These are phyloP conservation scores for Botrytis byssoidea DNA, from an alignment of 2,329 filamentous ascomycete species.

Conservation along the genomic window DNA sequence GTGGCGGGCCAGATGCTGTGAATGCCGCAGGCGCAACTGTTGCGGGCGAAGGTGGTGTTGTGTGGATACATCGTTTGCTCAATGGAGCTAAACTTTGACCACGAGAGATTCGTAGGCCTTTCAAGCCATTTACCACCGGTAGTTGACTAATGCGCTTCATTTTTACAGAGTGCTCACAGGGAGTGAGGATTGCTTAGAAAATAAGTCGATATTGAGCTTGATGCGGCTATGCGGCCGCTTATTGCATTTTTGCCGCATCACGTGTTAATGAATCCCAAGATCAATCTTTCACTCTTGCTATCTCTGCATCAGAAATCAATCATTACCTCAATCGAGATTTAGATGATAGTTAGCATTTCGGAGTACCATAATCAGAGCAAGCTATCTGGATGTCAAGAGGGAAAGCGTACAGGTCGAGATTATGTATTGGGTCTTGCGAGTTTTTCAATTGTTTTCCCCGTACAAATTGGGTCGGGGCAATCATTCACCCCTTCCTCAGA, in stretches of 20 bases:
- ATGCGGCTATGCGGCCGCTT: conserved; percentile 8
- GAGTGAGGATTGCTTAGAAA: neutral
- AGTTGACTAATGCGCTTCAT: conserved; percentile 38
- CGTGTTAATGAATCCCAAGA: neutral
- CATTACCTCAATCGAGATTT: neutral
- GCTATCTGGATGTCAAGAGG: neutral
- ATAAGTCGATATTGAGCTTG: conserved; percentile 7
- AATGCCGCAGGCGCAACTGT: conserved; percentile 42
- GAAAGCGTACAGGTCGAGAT: neutral
- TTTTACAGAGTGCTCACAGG: conserved; percentile 24
- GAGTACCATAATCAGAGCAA: neutral
- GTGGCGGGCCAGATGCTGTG: conserved; percentile 58
- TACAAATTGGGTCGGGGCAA: no score
- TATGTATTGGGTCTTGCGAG: neutral
- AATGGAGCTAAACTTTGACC: conserved; percentile 17
- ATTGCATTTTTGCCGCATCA: neutral
- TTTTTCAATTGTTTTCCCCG: neutral
- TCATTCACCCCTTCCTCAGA: neutral
- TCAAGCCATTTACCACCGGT: conserved; percentile 18
- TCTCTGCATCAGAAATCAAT: neutral
- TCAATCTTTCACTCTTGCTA: neutral
- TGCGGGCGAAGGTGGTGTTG: conserved; percentile 32
- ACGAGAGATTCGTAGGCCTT: conserved; percentile 21
- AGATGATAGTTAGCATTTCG: neutral
- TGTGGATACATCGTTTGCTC: conserved; percentile 32